Base-by-base conservation (phyloP, 1,284 basidiomycete species). In the Spongiforma sp. region DNA sequence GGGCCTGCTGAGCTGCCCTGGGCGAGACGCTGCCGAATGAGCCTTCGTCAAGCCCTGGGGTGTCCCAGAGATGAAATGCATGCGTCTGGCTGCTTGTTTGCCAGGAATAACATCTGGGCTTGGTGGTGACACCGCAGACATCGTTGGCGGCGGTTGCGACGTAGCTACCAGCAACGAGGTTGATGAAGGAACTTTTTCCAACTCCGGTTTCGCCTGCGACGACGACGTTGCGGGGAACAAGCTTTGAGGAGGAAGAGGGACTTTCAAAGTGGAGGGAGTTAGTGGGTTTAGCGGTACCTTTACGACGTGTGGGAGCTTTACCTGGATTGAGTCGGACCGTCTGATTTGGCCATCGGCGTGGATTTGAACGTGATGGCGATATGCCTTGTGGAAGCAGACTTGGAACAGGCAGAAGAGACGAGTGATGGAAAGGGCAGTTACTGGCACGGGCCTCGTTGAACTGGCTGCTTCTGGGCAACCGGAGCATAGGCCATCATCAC, bases 181-280 rank as follows among this genome's bases (percentile, higher is more conserved):
- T 73, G 60, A 73, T 76, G 14, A 76, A 72, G 9, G 72, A 75
- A 41, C 73, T 74, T 65, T 73, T 73, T 1, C 71, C 73, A 14
- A 74, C 73, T 53, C 71, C 71, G 0, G 73, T 74, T 57, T 75
- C 74, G 24, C 72, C 72, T 15, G 61, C 65, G 57, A 73, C 46
- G 57, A 73, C 65, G 48, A 73, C 57, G 41, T 73, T 76, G 57
- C 71, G 72, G 26, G 63, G 57, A 15, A 55, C 15, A 57, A 69
- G 62, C n/a, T 56, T 11, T 14, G 26, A 37, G 24, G 33, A 28
- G 52, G 32, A 33, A n/a, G 10, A 21, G n/a, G n/a, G n/a, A n/a
- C n/a, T n/a, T n/a, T n/a, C n/a, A n/a, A n/a, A n/a, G n/a, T n/a
- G n/a, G n/a, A n/a, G n/a, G n/a, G n/a, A n/a, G n/a, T n/a, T n/a